Evolutionary conservation across 176 grass and related monocot species (phyloP).

Genomic region (Elaeis guineensis): DNA sequence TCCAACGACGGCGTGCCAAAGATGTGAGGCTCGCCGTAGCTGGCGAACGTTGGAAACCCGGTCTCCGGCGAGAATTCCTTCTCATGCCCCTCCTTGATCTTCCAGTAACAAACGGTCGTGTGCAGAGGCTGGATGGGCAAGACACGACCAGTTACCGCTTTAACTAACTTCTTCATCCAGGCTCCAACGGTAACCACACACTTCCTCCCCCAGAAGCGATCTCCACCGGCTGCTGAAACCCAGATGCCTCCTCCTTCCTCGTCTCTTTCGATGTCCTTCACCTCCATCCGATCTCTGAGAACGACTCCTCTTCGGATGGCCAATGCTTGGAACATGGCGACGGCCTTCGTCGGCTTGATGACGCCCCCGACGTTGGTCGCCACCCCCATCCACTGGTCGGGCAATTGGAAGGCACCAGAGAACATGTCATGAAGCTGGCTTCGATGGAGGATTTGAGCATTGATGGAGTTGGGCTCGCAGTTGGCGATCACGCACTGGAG

Average conservation of each 20-base stretch:
- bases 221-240: background rate
- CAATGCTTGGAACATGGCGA: conserved; percentile 88
- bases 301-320: conserved; percentile 47
- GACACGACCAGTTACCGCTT: conserved; percentile 16
- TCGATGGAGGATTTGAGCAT: conserved; percentile 20
- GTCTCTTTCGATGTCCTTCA: conserved; percentile 35
- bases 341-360: conserved; percentile 82
- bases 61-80: conserved; percentile 28
- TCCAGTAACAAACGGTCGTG: conserved; percentile 77
- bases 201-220: conserved; percentile 37
- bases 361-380: conserved; percentile 41
- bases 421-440: background rate
- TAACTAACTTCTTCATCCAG: conserved; percentile 50
- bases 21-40: conserved; percentile 66
- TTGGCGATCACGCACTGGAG: conserved; percentile 18
- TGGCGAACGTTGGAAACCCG: conserved; percentile 88
- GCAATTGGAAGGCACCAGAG: conserved; percentile 38
- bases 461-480: background rate
- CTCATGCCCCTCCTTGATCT: conserved; percentile 42
- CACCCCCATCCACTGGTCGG: conserved; percentile 49
- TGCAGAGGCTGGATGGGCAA: conserved; percentile 67
- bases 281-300: conserved; percentile 45
- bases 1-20: conserved; percentile 81
- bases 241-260: conserved; percentile 6
- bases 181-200: conserved; percentile 58